Conservation (phyloP, 805 yeast genomes). For the Nakazawaea sp. region DNA sequence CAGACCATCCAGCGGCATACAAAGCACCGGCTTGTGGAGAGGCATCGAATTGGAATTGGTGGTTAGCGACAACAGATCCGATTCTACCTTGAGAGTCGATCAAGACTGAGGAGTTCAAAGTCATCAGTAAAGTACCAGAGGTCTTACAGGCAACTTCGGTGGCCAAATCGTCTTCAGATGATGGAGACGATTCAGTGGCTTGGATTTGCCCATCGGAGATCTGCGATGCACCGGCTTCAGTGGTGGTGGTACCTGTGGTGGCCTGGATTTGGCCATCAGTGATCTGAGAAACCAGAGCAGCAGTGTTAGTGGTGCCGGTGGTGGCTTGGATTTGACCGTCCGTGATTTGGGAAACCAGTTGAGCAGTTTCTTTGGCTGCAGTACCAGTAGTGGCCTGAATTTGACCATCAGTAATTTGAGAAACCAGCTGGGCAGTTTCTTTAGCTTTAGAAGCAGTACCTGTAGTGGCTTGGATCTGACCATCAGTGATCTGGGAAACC, state of each 20-base stretch:
- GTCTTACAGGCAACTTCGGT: constrained; percentile 13
- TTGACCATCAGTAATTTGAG: constrained; percentile 41
- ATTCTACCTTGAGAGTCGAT: constrained; percentile 59
- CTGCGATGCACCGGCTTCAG: constrained; percentile 28
- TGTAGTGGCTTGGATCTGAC: constrained; percentile 27
- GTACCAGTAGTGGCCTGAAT: constrained; percentile 31
- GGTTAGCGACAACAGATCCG: constrained; percentile 75
- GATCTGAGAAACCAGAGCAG: constrained; percentile 31
- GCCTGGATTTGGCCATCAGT: constrained; percentile 47
- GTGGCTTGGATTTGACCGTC: constrained; percentile 39
- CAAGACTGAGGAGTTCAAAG: constrained; percentile 42
- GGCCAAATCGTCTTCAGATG: background rate
- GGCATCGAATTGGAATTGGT: constrained; percentile 76
- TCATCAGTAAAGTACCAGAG: constrained; percentile 46
- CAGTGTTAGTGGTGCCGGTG: constrained; percentile 22
- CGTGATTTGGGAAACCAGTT: constrained; percentile 37
- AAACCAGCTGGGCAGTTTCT: constrained; percentile 26
- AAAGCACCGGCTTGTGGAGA: constrained; percentile 78
- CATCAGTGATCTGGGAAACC: constrained; percentile 34
- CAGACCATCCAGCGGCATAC: constrained; percentile 59
- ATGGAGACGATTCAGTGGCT: constrained; percentile 1
- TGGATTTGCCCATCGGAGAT: constrained; percentile 29
- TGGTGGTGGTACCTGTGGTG: constrained; percentile 23
- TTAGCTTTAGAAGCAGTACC: constrained; percentile 28
- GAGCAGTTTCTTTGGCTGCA: constrained; percentile 24